Base-by-base conservation (phyloP, 805 yeast species). In the Hagleromyces aurorensis region DNA sequence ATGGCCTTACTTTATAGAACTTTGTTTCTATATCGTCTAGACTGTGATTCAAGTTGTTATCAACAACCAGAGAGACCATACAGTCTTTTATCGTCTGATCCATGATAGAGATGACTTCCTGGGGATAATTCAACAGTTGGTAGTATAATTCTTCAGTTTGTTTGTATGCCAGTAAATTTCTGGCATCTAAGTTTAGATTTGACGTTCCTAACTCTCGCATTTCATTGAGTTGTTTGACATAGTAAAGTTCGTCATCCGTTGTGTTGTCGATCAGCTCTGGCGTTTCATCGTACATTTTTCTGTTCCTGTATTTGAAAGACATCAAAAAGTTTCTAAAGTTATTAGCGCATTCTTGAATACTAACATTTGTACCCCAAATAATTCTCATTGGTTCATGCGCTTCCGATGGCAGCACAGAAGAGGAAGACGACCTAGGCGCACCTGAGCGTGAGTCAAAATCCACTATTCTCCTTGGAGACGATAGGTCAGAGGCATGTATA, bases 351-450 rank as follows among this genome's bases (percentile, higher is more conserved):
- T 91, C 96, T 49, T 76, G 83, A 49, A 91, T 87, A 27, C 93
- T 80, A 16, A 91, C 95, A 51, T 89, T 86, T 1, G 98, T 91
- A 59, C 98, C 98, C 98, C 98, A 91, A 49, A 91, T 89, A 31
- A 91, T 94, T 48, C 93, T 71, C 14, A 77, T 75, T 0, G 94
- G 94, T 41, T 81, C 95, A 30, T 72, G 73, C 14, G 64, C 62
- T 30, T 62, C 60, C 5, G 55, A 43, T 7, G 53, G 49, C 6
- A 44, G 40, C 32, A 49, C 55, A 1, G 55, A 44, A n/a, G 53
- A 44, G 6, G 56, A 48, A 4, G 55, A 50, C 19, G 36, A 33
- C 6, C 40, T 37, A 8, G 40, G 32, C 2, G 58, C 45, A 6
- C 57, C 49, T 4, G 61, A 52, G 13, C 42, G 43, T 21, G 46